Evolutionary conservation across 441 rosid species (phyloP).

Genomic region (Brassica hybrid): DNA sequence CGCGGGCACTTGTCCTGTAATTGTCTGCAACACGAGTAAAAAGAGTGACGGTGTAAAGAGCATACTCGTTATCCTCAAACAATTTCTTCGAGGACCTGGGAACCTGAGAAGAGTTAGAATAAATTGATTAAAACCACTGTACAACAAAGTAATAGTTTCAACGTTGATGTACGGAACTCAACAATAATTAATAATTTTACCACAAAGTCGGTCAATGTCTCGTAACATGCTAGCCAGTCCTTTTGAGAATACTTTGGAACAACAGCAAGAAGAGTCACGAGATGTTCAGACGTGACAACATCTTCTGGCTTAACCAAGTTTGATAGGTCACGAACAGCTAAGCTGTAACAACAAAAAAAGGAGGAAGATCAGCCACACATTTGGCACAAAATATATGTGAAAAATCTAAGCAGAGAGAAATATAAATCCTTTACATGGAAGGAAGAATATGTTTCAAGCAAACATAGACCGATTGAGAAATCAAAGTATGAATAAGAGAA

Average conservation of each 20-base stretch:
- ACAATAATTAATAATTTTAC: conserved; percentile 51
- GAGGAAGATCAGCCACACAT: conserved; percentile 30
- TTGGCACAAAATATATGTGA: neutral
- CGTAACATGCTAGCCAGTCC: conserved; percentile 94
- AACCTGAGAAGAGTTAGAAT: conserved; percentile 59
- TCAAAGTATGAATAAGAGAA: conserved; percentile 9
- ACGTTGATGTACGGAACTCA: conserved; percentile 5
- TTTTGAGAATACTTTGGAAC: conserved; percentile 97
- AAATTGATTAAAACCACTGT: neutral
- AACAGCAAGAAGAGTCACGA: conserved; percentile 83
- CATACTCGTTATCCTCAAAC: conserved; percentile 96
- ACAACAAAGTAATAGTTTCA: neutral
- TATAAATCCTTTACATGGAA: neutral
- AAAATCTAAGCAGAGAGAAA: conserved; percentile 10
- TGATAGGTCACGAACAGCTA: conserved; percentile 99
- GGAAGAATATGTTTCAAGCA: neutral
- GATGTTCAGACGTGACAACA: conserved; percentile 83
- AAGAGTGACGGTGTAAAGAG: conserved; percentile 86
- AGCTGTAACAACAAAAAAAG: conserved; percentile 57
- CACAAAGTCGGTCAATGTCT: conserved; percentile 92
- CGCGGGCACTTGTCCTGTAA: conserved; percentile 76
- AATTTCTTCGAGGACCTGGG: conserved; percentile 91
- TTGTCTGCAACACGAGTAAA: conserved; percentile 92
- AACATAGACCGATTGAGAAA: neutral
- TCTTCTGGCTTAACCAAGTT: conserved; percentile 92